Evolutionary conservation across 2,329 filamentous ascomycete genomes (phyloP), one percentile per base, ranked within the genome.

Genomic region (Harringtonia lauricola): DNA sequence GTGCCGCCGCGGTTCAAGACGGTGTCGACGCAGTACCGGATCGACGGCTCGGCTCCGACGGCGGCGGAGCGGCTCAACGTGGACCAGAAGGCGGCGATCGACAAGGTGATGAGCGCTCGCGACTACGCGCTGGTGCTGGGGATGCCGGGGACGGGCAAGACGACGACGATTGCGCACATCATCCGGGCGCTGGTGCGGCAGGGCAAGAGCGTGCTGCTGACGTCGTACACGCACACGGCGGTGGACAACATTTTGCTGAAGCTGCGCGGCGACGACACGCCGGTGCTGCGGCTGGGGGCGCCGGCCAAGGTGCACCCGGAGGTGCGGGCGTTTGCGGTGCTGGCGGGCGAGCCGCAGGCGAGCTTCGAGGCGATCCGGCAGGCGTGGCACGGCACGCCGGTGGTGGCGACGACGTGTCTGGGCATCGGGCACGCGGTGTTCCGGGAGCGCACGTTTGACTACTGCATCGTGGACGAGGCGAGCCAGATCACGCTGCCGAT

Each of bases 61-160:
- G 21, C 75, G 30, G 72, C 76, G 41, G 74, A 76, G 49, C 75
- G 69, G 41, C 77, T 98, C 53, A 98, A 98, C 52, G 70, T 85
- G 10, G 92, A 96, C 57, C 92, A 98, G 61, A 80, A 74, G 55
- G 74, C 72, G 46, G 92, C 92, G 0, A 88, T 98, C 42, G 76
- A 87, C 53, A 96, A 95, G 62, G 90, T 98, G 33, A 94, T 98
- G 83, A 87, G 83, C 55, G 90, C 92, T 3, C 77, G 85, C 52
- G 89, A 98, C 64, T 98, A 96, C 61, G 90, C 92, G 8, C 71
- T 98, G n/a, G 89, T 98, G 13, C 76, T 98, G 18, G 92, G 92
- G 24, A 98, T 98, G 92, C 92, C 92, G 2, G 92, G 92, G 8
- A 98, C 92, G 0, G 92, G 92, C 46, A 98, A 98, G 63, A 98